phyloP scores from a whole-genome alignment of 208 protist genomes.

The Leishmania amazonensis region DNA sequence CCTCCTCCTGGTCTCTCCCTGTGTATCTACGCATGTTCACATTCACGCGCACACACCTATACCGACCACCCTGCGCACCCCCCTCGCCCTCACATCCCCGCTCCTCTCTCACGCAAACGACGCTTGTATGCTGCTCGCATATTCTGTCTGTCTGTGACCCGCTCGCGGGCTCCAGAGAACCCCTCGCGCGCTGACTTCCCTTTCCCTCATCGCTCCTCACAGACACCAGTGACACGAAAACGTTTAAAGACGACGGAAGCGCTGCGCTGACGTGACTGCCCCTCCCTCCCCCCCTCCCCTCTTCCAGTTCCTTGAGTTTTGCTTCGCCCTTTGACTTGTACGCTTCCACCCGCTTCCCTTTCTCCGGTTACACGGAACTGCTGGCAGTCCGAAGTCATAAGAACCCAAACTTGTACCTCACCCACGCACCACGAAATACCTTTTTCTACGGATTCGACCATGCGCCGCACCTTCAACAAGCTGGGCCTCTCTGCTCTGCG shows the following conservation, averaged over 20 bases:
- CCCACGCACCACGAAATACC: neutral
- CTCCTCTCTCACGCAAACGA: neutral
- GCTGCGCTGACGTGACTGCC: neutral
- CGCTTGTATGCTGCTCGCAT: constrained; percentile 1
- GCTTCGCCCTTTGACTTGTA: neutral
- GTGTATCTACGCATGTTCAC: neutral
- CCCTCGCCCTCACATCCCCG: neutral
- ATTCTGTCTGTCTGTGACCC: neutral
- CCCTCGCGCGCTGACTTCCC: neutral
- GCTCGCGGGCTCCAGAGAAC: neutral
- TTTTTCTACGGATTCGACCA: neutral
- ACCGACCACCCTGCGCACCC: neutral
- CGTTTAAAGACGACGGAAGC: neutral
- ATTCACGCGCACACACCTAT: constrained; percentile 1
- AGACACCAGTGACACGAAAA: neutral
- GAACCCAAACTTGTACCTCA: too few relatives aligned
- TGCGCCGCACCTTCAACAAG: constrained; percentile 31
- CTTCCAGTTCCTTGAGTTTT: neutral
- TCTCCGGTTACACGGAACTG: neutral
- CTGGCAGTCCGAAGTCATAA: neutral
- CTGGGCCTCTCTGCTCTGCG: constrained; percentile 29
- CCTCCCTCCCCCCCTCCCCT: neutral
- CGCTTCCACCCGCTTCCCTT: neutral
- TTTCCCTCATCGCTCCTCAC: neutral
- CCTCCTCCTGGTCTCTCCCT: neutral